Evolutionary conservation across 2,329 filamentous ascomycete species (phyloP), one percentile per base, ranked within the genome.

Genomic region (Parascedosporium putredinis): DNA sequence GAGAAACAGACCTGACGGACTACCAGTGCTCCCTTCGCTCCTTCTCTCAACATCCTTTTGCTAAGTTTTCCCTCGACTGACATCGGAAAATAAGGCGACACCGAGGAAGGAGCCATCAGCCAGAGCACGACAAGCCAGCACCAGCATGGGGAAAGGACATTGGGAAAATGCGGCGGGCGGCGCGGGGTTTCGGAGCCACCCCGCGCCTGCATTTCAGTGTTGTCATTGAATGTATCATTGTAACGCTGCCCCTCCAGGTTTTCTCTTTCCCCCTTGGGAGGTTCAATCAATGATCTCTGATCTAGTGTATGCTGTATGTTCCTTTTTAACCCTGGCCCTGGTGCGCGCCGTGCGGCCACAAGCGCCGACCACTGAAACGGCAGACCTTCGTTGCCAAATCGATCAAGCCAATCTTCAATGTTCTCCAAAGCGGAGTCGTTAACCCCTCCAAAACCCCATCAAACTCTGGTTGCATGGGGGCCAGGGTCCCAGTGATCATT

Each of bases 381-480:
- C n/a, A n/a, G n/a, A n/a, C n/a, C n/a, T n/a, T n/a, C n/a, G n/a
- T n/a, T n/a, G n/a, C n/a, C n/a, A n/a, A n/a, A n/a, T n/a, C n/a
- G n/a, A n/a, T n/a, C n/a, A n/a, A n/a, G n/a, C n/a, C n/a, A n/a
- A n/a, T n/a, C n/a, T n/a, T n/a, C n/a, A n/a, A n/a, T n/a, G n/a
- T n/a, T n/a, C n/a, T n/a, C n/a, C n/a, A n/a, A n/a, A n/a, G n/a
- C n/a, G n/a, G n/a, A n/a, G n/a, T 36, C 16, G 38, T 20, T 16
- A 16, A 42, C 38, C 38, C 38, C 38, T 42, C 38, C 38, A 42
- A 20, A 42, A 42, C n/a, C n/a, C n/a, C n/a, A n/a, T n/a, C n/a
- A n/a, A n/a, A n/a, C n/a, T n/a, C 27, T 12, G 6, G 12, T 31
- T 6, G 33, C 16, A 7, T 9, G 33, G 33, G n/a, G 16, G 7